These are phyloP conservation scores for Albatrellus ellisii DNA, from an alignment of 768 basidiomycete genomes.

Conservation along the genomic window DNA sequence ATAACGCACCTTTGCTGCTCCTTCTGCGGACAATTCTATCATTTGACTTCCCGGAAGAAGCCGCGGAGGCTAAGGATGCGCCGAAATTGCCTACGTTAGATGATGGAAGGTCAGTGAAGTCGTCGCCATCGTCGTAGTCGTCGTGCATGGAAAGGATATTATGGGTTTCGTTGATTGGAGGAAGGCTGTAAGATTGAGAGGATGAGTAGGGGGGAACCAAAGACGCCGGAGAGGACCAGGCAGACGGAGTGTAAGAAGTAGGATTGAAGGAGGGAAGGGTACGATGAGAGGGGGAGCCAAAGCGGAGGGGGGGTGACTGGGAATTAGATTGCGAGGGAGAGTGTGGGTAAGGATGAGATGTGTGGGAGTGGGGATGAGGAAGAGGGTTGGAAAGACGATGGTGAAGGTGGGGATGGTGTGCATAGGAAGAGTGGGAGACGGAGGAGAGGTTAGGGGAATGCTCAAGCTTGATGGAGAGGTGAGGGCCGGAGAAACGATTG, in stretches of 20 bases:
- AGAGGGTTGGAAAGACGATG: background rate
- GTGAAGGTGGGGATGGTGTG: background rate
- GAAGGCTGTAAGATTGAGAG: conserved; percentile 1
- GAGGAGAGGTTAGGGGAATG: no score
- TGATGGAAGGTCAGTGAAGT: conserved; percentile 34
- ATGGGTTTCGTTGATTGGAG: conserved; percentile 6
- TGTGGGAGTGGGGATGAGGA: background rate
- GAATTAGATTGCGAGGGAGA: background rate
- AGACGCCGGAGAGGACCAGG: conserved; percentile 10
- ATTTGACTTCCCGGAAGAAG: conserved; percentile 13
- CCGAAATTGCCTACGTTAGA: conserved; percentile 12
- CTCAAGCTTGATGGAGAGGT: no score
- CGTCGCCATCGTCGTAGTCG: conserved; percentile 50
- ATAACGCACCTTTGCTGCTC: conserved; percentile 56
- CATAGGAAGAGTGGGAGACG: no score
- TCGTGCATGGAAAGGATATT: conserved; percentile 35
- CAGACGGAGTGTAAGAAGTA: conserved; percentile 13
- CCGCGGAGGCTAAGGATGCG: conserved; percentile 12
- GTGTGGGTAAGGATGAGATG: background rate
- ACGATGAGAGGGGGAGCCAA: conserved; percentile 15
- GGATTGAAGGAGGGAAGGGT: conserved; percentile 12
- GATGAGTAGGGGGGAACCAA: background rate
- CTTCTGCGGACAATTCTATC: conserved; percentile 52
- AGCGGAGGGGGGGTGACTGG: conserved; percentile 13
- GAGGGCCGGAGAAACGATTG: no score